Base-by-base conservation (phyloP, 1,284 basidiomycete species). In the Leccinum fallax region DNA sequence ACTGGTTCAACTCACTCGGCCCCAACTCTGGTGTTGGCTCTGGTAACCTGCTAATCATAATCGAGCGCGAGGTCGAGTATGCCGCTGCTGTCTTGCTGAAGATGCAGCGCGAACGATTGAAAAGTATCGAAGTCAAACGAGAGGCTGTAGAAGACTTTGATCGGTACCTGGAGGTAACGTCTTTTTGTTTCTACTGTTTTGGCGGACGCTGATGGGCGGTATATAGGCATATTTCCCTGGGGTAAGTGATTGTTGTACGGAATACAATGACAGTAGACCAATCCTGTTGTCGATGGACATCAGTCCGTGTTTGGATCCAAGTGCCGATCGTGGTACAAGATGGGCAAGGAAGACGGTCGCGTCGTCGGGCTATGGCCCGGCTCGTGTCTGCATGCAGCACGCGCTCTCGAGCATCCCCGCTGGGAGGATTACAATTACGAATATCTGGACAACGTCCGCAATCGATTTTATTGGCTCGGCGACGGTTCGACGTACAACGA, bases 371-470 rank as follows among this genome's bases (percentile, higher is more conserved):
- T 89, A 4, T 89, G 85, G 85, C 87, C 86, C 26, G 85, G 85
- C 11, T 86, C 86, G 0, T 77, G 78, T 53, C 72, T 86, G 16
- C 85, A 87, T 60, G 83, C 82, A 2, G 75, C 80, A 5, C 80
- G 77, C 40, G 77, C 81, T 0, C 70, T 88, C 13, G 73, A 76
- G 40, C 66, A 85, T 69, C 86, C 86, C 0, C 81, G 86, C 3
- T 89, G 86, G 86, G 87, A 89, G 64, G 87, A 89, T 66, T 88
- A 79, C 67, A 78, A 80, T 32, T 89, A 85, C 64, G 82, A 86
- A 63, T 71, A 61, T 4, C 69, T 82, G 3, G 81, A 84, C 55
- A 75, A 71, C 3, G 70, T 58, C 52, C 38, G 71, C 16, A 86
- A 86, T 65, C 75, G 83, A 5, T 79, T 86, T 67, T 78, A 83